phyloP scores from a whole-genome alignment of 306 rosid genomes.

The Sophora flavescens region DNA sequence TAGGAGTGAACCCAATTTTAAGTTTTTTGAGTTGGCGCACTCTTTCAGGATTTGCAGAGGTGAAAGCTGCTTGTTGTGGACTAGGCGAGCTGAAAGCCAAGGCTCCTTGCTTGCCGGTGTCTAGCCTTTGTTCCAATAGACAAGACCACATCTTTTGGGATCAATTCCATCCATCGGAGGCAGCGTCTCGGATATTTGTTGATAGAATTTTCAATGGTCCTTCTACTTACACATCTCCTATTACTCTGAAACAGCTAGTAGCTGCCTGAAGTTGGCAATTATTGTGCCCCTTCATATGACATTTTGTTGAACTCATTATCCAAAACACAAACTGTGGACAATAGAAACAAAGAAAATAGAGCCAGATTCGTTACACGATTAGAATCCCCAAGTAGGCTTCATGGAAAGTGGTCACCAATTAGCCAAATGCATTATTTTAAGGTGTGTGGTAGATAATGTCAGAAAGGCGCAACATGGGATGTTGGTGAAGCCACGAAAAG shows the following conservation, averaged over 20 bases:
- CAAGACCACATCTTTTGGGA: slow-evolving; percentile 75
- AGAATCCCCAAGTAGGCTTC: background rate
- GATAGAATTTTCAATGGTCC: slow-evolving; percentile 62
- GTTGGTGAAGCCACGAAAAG: background rate
- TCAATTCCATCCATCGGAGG: slow-evolving; percentile 71
- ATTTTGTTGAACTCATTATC: background rate
- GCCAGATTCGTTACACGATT: background rate
- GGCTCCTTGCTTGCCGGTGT: slow-evolving; percentile 61
- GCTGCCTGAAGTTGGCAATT: slow-evolving; percentile 45
- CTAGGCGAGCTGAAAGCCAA: slow-evolving; percentile 61
- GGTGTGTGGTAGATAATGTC: background rate
- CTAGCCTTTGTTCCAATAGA: slow-evolving; percentile 67
- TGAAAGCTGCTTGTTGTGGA: slow-evolving; percentile 77
- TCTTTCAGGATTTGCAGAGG: slow-evolving; percentile 82
- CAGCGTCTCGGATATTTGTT: slow-evolving; percentile 52
- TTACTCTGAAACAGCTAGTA: slow-evolving; percentile 63
- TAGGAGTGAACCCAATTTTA: background rate
- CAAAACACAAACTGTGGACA: background rate
- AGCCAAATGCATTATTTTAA: slow-evolving; percentile 10
- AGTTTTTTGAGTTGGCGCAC: no score
- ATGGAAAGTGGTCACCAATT: background rate
- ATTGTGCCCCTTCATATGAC: slow-evolving; percentile 3
- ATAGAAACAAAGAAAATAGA: background rate
- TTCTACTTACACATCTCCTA: slow-evolving; percentile 58
- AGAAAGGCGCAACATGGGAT: background rate